Conservation (phyloP, 139 green algal species). For the Coelastrella sp. region DNA sequence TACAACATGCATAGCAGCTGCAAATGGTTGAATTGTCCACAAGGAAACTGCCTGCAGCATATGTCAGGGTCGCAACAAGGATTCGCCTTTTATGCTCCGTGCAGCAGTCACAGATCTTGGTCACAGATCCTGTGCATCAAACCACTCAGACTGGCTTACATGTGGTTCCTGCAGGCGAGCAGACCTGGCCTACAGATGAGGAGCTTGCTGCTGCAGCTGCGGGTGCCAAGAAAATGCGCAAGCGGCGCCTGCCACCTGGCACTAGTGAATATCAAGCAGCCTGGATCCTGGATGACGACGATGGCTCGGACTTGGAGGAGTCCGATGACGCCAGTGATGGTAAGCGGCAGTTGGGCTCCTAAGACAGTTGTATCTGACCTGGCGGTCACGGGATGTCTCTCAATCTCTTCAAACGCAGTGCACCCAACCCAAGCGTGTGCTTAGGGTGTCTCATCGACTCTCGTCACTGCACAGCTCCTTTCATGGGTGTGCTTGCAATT, state of each 20-base stretch:
- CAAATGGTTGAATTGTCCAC: too few species aligned
- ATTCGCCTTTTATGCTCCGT: too few species aligned
- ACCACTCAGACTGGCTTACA: not conserved
- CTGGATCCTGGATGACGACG: constrained; percentile 88
- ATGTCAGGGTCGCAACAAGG: too few species aligned
- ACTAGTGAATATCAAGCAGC: constrained; percentile 96
- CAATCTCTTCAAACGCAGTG: too few species aligned
- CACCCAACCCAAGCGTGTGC: too few species aligned
- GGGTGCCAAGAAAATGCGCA: constrained; percentile 49
- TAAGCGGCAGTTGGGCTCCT: not conserved
- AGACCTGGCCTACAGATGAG: constrained; percentile 96
- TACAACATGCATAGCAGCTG: too few species aligned
- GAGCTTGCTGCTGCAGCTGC: constrained; percentile 66
- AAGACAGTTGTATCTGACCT: too few species aligned
- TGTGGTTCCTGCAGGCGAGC: constrained; percentile 67
- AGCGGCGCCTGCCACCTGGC: constrained; percentile 67
- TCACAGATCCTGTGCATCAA: too few species aligned
- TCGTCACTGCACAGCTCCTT: not conserved
- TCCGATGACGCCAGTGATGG: constrained; percentile 47
- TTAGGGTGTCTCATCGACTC: too few species aligned
- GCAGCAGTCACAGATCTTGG: too few species aligned
- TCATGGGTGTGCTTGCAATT: not conserved
- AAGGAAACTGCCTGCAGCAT: too few species aligned
- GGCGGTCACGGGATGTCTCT: too few species aligned
- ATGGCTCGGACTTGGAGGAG: constrained; percentile 42